phyloP scores from a whole-genome alignment of 2,329 filamentous ascomycete genomes.

The Thielaviopsis euricoi region DNA sequence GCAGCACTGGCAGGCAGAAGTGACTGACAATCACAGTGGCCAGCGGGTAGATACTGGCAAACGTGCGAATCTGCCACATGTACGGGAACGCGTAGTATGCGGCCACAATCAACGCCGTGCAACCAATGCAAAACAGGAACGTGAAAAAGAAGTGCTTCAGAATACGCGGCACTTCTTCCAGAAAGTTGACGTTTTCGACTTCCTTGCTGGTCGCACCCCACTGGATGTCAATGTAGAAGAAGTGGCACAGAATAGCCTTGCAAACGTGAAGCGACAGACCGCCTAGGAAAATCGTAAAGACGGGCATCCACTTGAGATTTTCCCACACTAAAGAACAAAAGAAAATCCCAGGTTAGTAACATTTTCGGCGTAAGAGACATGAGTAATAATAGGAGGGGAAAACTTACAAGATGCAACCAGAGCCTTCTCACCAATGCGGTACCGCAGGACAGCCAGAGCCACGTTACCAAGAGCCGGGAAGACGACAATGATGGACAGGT shows the following conservation, averaged over 20 bases:
- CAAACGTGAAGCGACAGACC: slow-evolving; percentile 27
- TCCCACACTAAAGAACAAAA: slow-evolving; percentile 23
- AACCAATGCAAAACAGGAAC: slow-evolving; percentile 31
- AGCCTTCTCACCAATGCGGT: slow-evolving; percentile 38
- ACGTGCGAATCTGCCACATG: slow-evolving; percentile 38
- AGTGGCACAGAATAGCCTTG: slow-evolving; percentile 25
- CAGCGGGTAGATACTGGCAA: slow-evolving; percentile 45
- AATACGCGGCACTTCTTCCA: slow-evolving; percentile 37
- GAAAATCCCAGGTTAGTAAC: neutral
- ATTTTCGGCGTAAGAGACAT: neutral
- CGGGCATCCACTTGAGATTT: slow-evolving; percentile 46
- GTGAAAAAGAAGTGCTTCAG: slow-evolving; percentile 35
- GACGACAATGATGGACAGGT: slow-evolving; percentile 44
- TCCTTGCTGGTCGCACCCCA: slow-evolving; percentile 45
- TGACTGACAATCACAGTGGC: slow-evolving; percentile 33
- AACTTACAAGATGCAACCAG: slow-evolving; percentile 23
- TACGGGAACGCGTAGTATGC: slow-evolving; percentile 28
- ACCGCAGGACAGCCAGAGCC: slow-evolving; percentile 43
- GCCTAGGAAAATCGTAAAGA: slow-evolving; percentile 30
- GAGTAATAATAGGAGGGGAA: slow-evolving; percentile 18
- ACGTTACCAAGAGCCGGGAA: slow-evolving; percentile 48
- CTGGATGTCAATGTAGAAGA: slow-evolving; percentile 26
- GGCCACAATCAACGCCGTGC: slow-evolving; percentile 30
- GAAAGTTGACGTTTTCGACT: slow-evolving; percentile 37
- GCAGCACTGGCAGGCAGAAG: slow-evolving; percentile 39